Conservation (phyloP, 2,329 filamentous ascomycete species). For the Fusarium sp. region DNA sequence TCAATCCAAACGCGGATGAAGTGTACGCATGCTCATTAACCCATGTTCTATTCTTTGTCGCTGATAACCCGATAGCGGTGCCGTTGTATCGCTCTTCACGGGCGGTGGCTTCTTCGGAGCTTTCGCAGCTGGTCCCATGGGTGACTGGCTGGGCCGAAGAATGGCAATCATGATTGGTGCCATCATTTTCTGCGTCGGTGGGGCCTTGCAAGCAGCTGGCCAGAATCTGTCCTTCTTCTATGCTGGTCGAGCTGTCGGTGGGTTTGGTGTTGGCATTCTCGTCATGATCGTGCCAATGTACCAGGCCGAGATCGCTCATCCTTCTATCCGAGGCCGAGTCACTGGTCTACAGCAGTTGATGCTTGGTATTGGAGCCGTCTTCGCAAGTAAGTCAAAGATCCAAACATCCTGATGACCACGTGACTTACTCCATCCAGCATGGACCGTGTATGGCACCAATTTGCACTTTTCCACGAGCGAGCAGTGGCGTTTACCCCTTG, state of each 20-base stretch:
- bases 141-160: background rate
- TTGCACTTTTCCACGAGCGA: background rate
- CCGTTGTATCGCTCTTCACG: background rate
- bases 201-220: background rate
- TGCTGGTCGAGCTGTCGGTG: background rate
- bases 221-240: background rate
- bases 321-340: background rate
- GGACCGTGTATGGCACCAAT: background rate
- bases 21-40: background rate
- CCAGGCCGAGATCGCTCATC: background rate
- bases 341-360: background rate
- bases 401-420: accelerated
- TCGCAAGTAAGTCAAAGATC: background rate
- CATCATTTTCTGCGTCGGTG: background rate
- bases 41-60: too few relatives aligned
- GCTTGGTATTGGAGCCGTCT: background rate
- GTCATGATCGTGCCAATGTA: background rate
- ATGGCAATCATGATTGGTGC: background rate
- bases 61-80: too few relatives aligned
- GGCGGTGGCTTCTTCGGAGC: background rate
- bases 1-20: background rate
- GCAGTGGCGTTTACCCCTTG: background rate
- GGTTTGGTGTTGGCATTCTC: background rate
- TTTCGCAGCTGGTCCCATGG: background rate
- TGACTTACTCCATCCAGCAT: background rate